Conservation (phyloP, 768 basidiomycete species). For the Tylopilus felleus region DNA sequence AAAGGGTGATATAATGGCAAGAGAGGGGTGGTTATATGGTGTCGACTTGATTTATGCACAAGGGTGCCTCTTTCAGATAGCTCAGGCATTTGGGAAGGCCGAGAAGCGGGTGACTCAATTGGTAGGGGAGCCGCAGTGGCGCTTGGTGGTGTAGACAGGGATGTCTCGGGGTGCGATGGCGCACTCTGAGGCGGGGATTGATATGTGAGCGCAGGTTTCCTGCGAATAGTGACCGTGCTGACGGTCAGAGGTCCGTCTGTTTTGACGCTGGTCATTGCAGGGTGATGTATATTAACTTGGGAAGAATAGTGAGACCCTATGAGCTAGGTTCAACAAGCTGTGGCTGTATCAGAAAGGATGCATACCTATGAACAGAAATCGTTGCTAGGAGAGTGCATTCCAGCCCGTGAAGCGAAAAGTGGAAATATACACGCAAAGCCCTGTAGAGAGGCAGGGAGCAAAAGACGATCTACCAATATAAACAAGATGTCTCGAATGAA, state of each 20-base stretch:
- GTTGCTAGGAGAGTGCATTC: conserved; percentile 20
- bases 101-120: conserved; percentile 11
- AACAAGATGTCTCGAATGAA: conserved; percentile 20
- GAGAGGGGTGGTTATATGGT: conserved; percentile 37
- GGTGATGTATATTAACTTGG: conserved; percentile 5
- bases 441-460: conserved; percentile 3
- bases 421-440: conserved; percentile 16
- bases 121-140: conserved; percentile 14
- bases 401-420: conserved; percentile 12
- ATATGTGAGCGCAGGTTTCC: conserved; percentile 58
- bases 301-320: conserved; percentile 12
- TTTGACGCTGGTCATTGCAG: conserved; percentile 25
- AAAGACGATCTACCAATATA: conserved; percentile 18
- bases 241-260: conserved; percentile 7
- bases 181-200: conserved; percentile 47
- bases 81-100: conserved; percentile 10
- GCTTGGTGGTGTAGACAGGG: conserved; percentile 16
- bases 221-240: conserved; percentile 35
- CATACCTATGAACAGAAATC: conserved; percentile 23
- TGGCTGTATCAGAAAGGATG: neutral
- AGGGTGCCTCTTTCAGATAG: conserved; percentile 14
- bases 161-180: conserved; percentile 20
- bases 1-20: conserved; percentile 70
- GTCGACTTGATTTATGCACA: conserved; percentile 13
- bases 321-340: neutral